phyloP scores from a whole-genome alignment of 768 basidiomycete species.

The Cystofilobasidium capitatum region DNA sequence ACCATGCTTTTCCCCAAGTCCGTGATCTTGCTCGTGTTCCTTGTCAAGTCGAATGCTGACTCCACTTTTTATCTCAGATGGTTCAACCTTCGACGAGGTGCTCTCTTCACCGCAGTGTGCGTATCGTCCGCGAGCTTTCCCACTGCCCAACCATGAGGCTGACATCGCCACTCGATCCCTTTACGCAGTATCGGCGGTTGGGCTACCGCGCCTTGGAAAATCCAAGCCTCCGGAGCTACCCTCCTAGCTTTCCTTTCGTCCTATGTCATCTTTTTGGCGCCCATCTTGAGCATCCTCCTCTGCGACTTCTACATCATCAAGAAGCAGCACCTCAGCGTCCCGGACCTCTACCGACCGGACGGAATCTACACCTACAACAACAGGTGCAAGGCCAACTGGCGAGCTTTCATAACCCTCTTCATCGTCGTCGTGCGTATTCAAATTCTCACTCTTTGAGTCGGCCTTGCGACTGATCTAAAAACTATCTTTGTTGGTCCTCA shows the following conservation, averaged over 20 bases:
- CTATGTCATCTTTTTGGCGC: slow-evolving; percentile 5
- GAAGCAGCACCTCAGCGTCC: background rate
- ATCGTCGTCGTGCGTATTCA: background rate
- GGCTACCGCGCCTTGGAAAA: slow-evolving; percentile 7
- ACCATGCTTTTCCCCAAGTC: slow-evolving; percentile 7
- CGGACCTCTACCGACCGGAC: slow-evolving; percentile 9
- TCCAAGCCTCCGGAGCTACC: slow-evolving; percentile 5
- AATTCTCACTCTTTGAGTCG: background rate
- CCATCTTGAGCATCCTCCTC: slow-evolving; percentile 5
- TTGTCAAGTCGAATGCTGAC: too few relatives aligned
- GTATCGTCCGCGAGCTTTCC: too few relatives aligned
- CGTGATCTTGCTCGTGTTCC: too few relatives aligned
- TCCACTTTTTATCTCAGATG: too few relatives aligned
- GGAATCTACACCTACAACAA: slow-evolving; percentile 11
- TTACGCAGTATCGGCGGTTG: slow-evolving; percentile 13
- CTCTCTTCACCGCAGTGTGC: slow-evolving; percentile 7
- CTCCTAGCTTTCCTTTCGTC: slow-evolving; percentile 7
- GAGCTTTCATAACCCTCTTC: slow-evolving; percentile 6
- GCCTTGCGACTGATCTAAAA: background rate
- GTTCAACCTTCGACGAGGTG: slow-evolving; percentile 5
- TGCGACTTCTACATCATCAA: background rate
- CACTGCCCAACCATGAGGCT: too few relatives aligned
- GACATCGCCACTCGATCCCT: too few relatives aligned
- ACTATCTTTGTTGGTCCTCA: background rate
- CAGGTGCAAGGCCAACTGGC: background rate